phyloP scores from a whole-genome alignment of 2,329 filamentous ascomycete genomes.

The Clonostachys chloroleuca region DNA sequence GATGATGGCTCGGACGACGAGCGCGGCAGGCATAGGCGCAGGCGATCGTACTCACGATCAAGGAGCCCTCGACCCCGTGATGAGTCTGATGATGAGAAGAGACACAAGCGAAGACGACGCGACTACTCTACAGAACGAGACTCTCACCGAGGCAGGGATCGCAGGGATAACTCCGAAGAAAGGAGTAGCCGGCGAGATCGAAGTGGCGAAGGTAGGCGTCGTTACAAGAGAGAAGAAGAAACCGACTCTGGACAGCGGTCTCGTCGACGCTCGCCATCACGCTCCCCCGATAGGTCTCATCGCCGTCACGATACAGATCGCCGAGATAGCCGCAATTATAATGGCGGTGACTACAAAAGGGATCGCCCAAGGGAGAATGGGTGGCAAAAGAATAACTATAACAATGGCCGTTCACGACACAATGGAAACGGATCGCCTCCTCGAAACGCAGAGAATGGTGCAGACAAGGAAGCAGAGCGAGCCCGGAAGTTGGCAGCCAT shows the following conservation, averaged over 20 bases:
- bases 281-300: slow-evolving; percentile 1
- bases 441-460: slow-evolving; percentile 13
- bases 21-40: slow-evolving; percentile 27
- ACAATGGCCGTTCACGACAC: slow-evolving; percentile 3
- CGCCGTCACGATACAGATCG: slow-evolving; percentile 9
- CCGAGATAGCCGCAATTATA: slow-evolving; percentile 8
- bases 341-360: slow-evolving; percentile 2
- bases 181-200: neutral
- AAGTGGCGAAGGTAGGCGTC: slow-evolving; percentile 4
- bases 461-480: slow-evolving; percentile 47
- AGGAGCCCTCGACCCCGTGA: slow-evolving; percentile 29
- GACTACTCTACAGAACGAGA: slow-evolving; percentile 15
- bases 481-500: slow-evolving; percentile 67
- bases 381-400: too few relatives aligned
- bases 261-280: slow-evolving; percentile 16
- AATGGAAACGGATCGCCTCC: slow-evolving; percentile 9
- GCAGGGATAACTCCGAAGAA: slow-evolving; percentile 9
- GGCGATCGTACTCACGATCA: slow-evolving; percentile 41
- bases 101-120: slow-evolving; percentile 11
- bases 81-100: slow-evolving; percentile 19
- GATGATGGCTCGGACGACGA: slow-evolving; percentile 35
- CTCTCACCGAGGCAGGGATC: slow-evolving; percentile 5
- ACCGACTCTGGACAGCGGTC: slow-evolving; percentile 18
- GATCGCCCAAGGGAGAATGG: neutral
- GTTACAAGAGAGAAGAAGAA: slow-evolving; percentile 2